Evolutionary conservation across 1,284 basidiomycete species (phyloP).

Genomic region (Lentinula novae-zelandiae): DNA sequence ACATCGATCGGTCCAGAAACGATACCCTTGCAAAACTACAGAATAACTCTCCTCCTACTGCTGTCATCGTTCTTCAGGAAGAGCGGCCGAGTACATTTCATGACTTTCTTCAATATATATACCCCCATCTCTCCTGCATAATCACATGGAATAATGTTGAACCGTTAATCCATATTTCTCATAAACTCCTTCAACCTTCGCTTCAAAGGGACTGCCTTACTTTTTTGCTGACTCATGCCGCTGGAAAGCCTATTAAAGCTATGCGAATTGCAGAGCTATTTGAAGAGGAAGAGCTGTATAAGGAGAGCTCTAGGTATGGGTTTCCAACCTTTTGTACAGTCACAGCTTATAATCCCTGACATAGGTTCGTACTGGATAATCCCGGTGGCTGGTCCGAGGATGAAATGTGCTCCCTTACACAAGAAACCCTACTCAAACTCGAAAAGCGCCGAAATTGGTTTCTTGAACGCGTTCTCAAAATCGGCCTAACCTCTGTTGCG

Average conservation of each 20-base stretch:
- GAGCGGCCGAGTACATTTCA: constrained; percentile 82
- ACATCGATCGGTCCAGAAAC: constrained; percentile 23
- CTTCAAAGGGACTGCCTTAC: constrained; percentile 78
- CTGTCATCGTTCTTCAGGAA: constrained; percentile 78
- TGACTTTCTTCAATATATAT: constrained; percentile 83
- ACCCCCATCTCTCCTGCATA: constrained; percentile 84
- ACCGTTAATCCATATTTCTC: constrained; percentile 80
- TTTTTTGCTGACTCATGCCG: constrained; percentile 88
- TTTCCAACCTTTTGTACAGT: background rate
- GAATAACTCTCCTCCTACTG: constrained; percentile 46
- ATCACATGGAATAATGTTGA: constrained; percentile 94
- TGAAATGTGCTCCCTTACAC: constrained; percentile 75
- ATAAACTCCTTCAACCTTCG: constrained; percentile 80
- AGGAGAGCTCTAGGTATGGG: constrained; percentile 43
- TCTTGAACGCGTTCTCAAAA: constrained; percentile 88
- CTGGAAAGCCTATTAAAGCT: constrained; percentile 86
- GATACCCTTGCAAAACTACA: constrained; percentile 44
- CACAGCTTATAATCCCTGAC: background rate
- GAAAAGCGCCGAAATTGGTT: constrained; percentile 94
- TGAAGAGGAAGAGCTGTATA: constrained; percentile 83
- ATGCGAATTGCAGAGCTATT: constrained; percentile 88
- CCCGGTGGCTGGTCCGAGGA: constrained; percentile 81
- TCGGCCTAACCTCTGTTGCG: constrained; percentile 80
- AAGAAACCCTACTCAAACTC: constrained; percentile 80
- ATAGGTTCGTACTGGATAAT: constrained; percentile 85